Base-by-base conservation (phyloP, 345 rosid species). In the Aquilaria yunnanensis region DNA sequence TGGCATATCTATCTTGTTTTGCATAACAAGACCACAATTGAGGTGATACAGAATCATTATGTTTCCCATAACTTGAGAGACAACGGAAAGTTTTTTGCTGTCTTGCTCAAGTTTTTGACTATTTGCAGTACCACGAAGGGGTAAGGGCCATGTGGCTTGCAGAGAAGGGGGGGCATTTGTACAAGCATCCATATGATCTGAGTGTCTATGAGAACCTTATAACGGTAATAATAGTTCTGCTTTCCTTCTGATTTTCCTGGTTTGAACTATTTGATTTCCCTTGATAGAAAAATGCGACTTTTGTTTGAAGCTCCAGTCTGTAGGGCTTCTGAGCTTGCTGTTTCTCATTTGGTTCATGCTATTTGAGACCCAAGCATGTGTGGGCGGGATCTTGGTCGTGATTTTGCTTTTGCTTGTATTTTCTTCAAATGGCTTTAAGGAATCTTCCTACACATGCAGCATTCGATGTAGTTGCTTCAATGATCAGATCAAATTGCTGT, bases 101-200 rank as follows among this genome's bases (percentile, higher is more conserved):
- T 29, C 56, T 55, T 57, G 34, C 14, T 32, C 52, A 47, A 62
- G 68, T 57, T 51, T 56, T 23, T 41, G 57, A 50, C 57, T 70
- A 41, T 76, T 67, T 59, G 58, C 84, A 91, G 96, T 85, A 88
- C 69, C 90, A 91, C 57, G 97, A 91, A 83, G 97, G 97, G 31
- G 96, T 88, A 59, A 83, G 96, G 82, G 94, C 94, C 56, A 79
- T 80, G 92, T 88, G 91, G 96, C 84, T 88, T 69, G 96, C 97
- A 67, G 92, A 85, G 83, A 91, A 86, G 80, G 94, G 90, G 63
- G 97, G 94, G 54, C 68, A 78, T 58, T 74, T 85, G 59, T 88
- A 88, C 67, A 85, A 79, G 80, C 94, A 91, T 82, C 97, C 96
- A 70, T 91, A 91, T 70, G 85, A 88, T 77, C 73, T 88, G 6